These are phyloP conservation scores for Penicillium sp. DNA, from an alignment of 2,329 filamentous ascomycete genomes.

Conservation along the genomic window DNA sequence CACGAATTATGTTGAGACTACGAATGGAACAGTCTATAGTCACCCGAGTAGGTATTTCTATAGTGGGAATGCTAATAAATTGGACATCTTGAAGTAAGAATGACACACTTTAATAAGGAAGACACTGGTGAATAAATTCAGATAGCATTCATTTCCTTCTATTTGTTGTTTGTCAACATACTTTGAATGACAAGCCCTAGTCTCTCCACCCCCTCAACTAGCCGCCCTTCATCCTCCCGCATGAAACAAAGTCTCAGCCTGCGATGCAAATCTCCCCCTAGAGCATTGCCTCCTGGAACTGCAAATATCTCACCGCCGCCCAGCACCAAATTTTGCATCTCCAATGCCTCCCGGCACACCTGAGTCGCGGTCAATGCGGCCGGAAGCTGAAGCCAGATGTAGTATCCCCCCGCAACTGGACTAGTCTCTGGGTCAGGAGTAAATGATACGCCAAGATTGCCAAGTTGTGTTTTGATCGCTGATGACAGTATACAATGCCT, in stretches of 20 bases:
- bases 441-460: slow-evolving; percentile 13
- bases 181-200: slow-evolving; percentile 1
- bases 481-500: slow-evolving; percentile 6
- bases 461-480: slow-evolving; percentile 9
- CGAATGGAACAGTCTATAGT: neutral
- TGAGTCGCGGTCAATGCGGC: slow-evolving; percentile 1
- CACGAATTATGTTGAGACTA: neutral
- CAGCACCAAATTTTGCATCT: slow-evolving; percentile 7
- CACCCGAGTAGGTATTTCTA: neutral
- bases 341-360: slow-evolving; percentile 5
- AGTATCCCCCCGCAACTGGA: slow-evolving; percentile 13
- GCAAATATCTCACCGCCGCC: slow-evolving; percentile 34
- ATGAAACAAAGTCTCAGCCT: slow-evolving; percentile 18
- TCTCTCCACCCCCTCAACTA: slow-evolving; percentile 13
- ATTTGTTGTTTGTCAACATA: neutral
- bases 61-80: neutral
- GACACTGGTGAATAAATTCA: neutral
- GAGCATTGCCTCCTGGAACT: slow-evolving; percentile 51
- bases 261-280: slow-evolving; percentile 14
- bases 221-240: slow-evolving; percentile 14
- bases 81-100: neutral
- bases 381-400: slow-evolving; percentile 15
- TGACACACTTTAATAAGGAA: neutral
- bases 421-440: slow-evolving; percentile 4
- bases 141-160: neutral